Percentiles rank a stretch among this genome's conserved stretches.
Conservation (phyloP, 768 basidiomycete species). For the Lactarius sanguifluus region DNA sequence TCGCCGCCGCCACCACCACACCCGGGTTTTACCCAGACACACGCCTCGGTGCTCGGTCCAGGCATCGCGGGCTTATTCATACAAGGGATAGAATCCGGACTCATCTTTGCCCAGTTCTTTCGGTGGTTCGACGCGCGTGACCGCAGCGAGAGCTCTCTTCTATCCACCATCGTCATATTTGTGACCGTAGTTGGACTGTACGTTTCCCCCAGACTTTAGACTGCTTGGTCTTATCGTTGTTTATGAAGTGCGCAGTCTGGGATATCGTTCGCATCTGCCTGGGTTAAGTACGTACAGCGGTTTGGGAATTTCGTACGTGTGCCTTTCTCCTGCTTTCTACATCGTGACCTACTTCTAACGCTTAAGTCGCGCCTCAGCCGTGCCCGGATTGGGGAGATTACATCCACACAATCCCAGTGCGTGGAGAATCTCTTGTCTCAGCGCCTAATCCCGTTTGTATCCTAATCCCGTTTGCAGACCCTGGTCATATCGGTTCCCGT, state of each 20-base stretch:
- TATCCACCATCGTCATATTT: conserved; percentile 2
- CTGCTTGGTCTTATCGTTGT: background rate
- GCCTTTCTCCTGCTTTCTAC: background rate
- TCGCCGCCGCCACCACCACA: no score
- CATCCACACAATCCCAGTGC: background rate
- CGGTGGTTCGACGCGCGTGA: conserved; percentile 10
- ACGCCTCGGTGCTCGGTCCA: conserved; percentile 3
- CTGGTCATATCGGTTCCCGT: conserved; percentile 13
- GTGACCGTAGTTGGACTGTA: conserved; percentile 18
- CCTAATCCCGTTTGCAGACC: conserved; percentile 6
- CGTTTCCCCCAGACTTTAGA: background rate
- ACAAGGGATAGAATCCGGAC: conserved; percentile 16
- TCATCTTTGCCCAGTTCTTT: conserved; percentile 13
- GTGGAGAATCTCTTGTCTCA: background rate
- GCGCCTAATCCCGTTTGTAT: background rate
- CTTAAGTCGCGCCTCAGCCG: background rate
- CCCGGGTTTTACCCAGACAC: background rate
- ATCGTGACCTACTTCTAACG: background rate
- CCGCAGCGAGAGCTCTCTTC: background rate
- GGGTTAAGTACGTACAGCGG: background rate
- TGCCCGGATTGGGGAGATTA: background rate
- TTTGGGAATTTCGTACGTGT: conserved; percentile 6
- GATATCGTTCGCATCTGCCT: conserved; percentile 7
- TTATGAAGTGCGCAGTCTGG: conserved; percentile 16
- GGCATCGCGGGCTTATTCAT: conserved; percentile 9